phyloP scores from a whole-genome alignment of 345 rosid species.

The Triadica sebifera region DNA sequence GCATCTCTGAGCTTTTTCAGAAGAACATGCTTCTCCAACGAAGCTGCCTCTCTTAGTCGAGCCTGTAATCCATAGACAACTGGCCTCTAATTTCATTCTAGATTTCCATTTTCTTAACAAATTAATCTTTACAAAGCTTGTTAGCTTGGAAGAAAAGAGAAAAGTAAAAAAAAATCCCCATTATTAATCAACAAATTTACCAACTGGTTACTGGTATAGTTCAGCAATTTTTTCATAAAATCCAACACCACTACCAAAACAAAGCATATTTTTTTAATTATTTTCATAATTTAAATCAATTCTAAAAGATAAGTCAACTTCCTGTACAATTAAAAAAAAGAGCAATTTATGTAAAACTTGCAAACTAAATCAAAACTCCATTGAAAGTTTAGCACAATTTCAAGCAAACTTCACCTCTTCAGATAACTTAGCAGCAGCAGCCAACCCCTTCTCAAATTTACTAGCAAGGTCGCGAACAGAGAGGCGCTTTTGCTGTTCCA shows the following conservation, averaged over 20 bases:
- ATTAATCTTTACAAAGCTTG: slow-evolving; percentile 10
- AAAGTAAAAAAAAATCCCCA: neutral
- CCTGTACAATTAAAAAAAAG: neutral
- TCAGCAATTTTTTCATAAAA: no score
- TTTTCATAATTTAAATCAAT: neutral
- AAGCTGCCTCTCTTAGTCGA: slow-evolving; percentile 83
- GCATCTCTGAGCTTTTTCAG: slow-evolving; percentile 97
- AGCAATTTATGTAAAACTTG: neutral
- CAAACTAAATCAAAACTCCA: slow-evolving; percentile 5
- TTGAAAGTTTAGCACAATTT: neutral
- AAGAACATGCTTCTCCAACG: slow-evolving; percentile 95
- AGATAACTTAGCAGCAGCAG: slow-evolving; percentile 93
- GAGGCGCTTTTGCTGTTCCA: slow-evolving; percentile 93
- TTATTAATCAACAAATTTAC: neutral
- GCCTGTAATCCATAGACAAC: slow-evolving; percentile 56
- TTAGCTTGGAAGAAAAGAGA: slow-evolving; percentile 1
- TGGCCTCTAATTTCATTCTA: slow-evolving; percentile 9
- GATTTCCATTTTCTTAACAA: neutral
- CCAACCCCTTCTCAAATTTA: slow-evolving; percentile 92
- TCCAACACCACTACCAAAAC: neutral
- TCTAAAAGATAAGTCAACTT: neutral
- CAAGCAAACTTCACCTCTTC: slow-evolving; percentile 61
- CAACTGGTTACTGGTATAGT: neutral
- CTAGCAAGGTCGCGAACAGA: slow-evolving; percentile 95
- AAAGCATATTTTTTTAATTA: neutral